These are phyloP conservation scores for Trypanosoma caninum DNA, from an alignment of 208 protist genomes.

Conservation along the genomic window DNA sequence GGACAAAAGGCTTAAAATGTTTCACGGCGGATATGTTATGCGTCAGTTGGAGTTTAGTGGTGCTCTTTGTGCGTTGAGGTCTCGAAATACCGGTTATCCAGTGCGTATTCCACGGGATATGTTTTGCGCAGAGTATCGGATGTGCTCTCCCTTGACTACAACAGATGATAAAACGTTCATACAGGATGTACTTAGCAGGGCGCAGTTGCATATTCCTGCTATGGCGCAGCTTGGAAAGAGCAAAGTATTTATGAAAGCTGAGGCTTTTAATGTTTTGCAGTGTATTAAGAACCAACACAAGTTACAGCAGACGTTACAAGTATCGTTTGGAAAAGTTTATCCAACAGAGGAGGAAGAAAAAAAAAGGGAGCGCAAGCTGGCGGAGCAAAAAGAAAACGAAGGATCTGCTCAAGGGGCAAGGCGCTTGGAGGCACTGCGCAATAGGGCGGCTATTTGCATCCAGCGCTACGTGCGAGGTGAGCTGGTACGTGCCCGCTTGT, in stretches of 20 bases:
- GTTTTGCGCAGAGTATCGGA: slow-evolving; percentile 24
- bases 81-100: slow-evolving; percentile 41
- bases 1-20: slow-evolving; percentile 32
- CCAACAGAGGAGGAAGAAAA: not conserved
- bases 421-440: slow-evolving; percentile 7
- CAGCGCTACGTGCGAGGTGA: slow-evolving; percentile 22
- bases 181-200: slow-evolving; percentile 10
- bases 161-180: slow-evolving; percentile 3
- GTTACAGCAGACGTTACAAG: no score
- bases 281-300: slow-evolving; percentile 4
- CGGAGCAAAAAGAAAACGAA: slow-evolving; percentile 11
- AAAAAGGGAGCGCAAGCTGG: not conserved
- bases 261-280: slow-evolving; percentile 28
- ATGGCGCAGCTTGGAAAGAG: slow-evolving; percentile 27
- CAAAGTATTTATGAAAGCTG: slow-evolving; percentile 39
- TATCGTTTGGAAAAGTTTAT: no score
- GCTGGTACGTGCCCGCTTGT: slow-evolving; percentile 9
- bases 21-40: slow-evolving; percentile 28
- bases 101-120: slow-evolving; percentile 26
- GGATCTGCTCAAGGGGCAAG: not conserved
- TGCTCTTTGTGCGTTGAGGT: slow-evolving; percentile 43
- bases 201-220: not conserved
- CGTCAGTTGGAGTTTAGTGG: slow-evolving; percentile 39
- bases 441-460: slow-evolving; percentile 20
- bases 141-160: slow-evolving; percentile 19